Conservation (phyloP, 75 land plant species). For the Sequoia sempervirens region DNA sequence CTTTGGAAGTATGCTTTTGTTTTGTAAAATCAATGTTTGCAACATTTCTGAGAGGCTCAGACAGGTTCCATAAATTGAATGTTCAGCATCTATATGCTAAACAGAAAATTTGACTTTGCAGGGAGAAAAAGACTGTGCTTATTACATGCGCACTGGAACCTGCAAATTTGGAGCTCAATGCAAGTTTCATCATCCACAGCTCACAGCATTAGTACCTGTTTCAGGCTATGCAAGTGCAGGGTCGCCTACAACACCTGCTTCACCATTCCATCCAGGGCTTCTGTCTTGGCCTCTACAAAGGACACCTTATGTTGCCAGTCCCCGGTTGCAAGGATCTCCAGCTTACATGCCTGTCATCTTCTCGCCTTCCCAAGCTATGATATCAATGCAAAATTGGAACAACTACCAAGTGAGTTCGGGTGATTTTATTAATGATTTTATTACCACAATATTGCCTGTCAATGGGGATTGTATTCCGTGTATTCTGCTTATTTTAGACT, state of each 20-base stretch:
- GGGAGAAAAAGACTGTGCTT: conserved; percentile 85
- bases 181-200: conserved; percentile 91
- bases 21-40: background rate
- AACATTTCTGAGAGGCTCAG: background rate
- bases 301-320: conserved; percentile 38
- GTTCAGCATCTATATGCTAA: background rate
- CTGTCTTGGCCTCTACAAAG: conserved; percentile 54
- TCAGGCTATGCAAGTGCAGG: conserved; percentile 37
- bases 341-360: conserved; percentile 42
- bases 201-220: conserved; percentile 42
- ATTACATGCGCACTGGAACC: conserved; percentile 81
- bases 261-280: conserved; percentile 34
- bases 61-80: background rate
- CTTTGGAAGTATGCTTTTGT: background rate
- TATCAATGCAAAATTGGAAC: conserved; percentile 44
- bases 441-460: background rate
- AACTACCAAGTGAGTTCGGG: conserved; percentile 38
- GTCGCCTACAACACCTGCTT: conserved; percentile 33
- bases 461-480: background rate
- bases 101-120: conserved; percentile 15
- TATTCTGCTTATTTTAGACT: background rate
- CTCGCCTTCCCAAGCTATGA: conserved; percentile 28
- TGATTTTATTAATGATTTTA: background rate
- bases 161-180: conserved; percentile 82
- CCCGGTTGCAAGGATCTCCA: conserved; percentile 38